A percentile compares a stretch with the other conserved stretches of the same genome.
Evolutionary conservation across 2,329 filamentous ascomycete genomes (phyloP).

Genomic region (Cladophialophora carrionii): DNA sequence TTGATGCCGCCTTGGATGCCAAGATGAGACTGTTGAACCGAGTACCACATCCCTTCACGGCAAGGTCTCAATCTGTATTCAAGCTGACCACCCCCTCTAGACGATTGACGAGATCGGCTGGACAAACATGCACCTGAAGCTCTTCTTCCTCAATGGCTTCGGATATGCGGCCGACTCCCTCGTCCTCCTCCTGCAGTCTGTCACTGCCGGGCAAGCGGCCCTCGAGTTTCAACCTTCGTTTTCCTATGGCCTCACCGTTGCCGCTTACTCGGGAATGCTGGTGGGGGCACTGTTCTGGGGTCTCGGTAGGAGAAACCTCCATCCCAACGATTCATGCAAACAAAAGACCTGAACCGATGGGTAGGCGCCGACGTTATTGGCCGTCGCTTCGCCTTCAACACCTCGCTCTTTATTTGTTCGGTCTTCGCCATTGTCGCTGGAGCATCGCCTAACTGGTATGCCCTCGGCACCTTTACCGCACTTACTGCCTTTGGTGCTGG

Average conservation of each 20-base stretch:
- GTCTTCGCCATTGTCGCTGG: conserved; percentile 67
- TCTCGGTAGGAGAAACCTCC: conserved; percentile 11
- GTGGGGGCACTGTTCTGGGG: conserved; percentile 14
- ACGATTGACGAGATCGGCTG: conserved; percentile 63
- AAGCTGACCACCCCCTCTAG: conserved; percentile 10
- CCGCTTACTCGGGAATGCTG: conserved; percentile 1
- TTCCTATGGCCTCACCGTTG: neutral
- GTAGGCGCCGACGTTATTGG: conserved; percentile 66
- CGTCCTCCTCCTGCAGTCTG: neutral
- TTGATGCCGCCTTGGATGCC: conserved; percentile 29
- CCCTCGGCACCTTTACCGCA: conserved; percentile 28
- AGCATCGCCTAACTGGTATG: conserved; percentile 61
- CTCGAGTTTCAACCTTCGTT: conserved; percentile 10
- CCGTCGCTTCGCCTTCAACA: conserved; percentile 69
- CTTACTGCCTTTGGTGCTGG: conserved; percentile 43
- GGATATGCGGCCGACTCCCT: conserved; percentile 52
- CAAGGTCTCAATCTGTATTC: neutral
- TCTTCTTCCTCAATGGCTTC: conserved; percentile 66
- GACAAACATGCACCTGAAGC: conserved; percentile 62
- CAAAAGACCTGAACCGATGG: neutral
- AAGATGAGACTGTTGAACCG: conserved; percentile 47
- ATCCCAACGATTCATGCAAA: conserved; percentile 18
- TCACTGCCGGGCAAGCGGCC: neutral
- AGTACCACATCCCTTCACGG: conserved; percentile 23
- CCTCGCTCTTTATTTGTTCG: conserved; percentile 65